Base-by-base conservation (phyloP, 495 filamentous ascomycete species). In the Penicillium chermesinum region DNA sequence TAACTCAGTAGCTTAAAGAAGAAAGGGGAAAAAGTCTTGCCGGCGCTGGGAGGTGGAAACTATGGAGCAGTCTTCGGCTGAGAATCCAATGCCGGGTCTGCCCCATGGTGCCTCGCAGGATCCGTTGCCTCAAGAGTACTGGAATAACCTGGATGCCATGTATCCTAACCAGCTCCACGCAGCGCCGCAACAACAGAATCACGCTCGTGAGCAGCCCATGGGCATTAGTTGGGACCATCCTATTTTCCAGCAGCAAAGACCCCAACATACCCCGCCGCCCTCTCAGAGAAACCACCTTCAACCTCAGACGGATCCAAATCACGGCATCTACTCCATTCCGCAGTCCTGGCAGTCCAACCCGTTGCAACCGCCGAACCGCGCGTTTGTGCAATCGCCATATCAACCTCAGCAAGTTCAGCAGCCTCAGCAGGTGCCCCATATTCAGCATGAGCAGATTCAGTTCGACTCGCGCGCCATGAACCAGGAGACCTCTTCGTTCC, bases 21-120 rank as follows among this genome's bases (percentile, higher is more conserved):
- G 47, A 55, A 52, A 48, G 38, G 49, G 44, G 48, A 49, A 16
- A 35, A 43, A 45, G 40, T 43, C 30, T 33, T 41, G 20, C 46
- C 14, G 51, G 46, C 33, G 43, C 21, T 39, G 41, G 32, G 41
- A 33, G 16, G 42, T 35, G 15, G 33, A 37, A 47, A 65, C 44
- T 41, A 74, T 74, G 71, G 71, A 74, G 54, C 71, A 67, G 57
- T 62, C 66, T 18, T 55, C 65, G 25, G 50, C 62, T 36, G 65
- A 66, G 41, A 64, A 62, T 48, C 44, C 62, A 17, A 58, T 71
- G 62, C 58, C 55, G 44, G 63, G 63, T 15, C 40, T 70, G 48
- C 58, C 59, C 25, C 58, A 61, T 54, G 44, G 60, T 38, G 57
- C 63, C 38, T 50, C 59, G 14, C 54, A 64, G 27, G 50, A 44